These are phyloP conservation scores for Zygoascus flipseniorum DNA, from an alignment of 805 yeast genomes.

Conservation along the genomic window DNA sequence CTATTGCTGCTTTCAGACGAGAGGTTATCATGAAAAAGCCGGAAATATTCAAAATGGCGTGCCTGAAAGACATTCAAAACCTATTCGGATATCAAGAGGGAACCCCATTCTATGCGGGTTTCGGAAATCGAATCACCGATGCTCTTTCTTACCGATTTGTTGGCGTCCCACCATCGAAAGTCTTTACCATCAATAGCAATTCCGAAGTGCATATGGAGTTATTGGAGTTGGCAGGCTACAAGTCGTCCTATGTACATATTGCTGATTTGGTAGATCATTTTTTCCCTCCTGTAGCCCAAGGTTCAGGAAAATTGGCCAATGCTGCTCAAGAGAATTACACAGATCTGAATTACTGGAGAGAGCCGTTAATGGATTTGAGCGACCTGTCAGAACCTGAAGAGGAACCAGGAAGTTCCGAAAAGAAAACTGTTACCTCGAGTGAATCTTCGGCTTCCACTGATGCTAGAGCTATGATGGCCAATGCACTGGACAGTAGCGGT, in stretches of 20 bases:
- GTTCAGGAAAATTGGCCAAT: conserved; percentile 21
- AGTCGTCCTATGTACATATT: conserved; percentile 77
- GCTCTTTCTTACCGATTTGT: conserved; percentile 91
- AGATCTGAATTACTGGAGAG: conserved; percentile 90
- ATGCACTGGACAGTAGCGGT: neutral
- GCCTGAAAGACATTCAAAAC: conserved; percentile 74
- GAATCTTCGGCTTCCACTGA: neutral
- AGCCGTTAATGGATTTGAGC: conserved; percentile 50
- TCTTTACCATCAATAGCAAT: conserved; percentile 90
- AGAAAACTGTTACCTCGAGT: neutral
- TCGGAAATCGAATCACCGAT: conserved; percentile 94
- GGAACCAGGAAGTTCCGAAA: neutral
- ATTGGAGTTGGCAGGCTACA: conserved; percentile 86
- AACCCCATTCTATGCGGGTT: conserved; percentile 78
- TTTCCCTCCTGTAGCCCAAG: conserved; percentile 69
- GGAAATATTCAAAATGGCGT: conserved; percentile 97
- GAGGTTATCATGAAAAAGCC: conserved; percentile 93
- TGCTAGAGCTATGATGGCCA: neutral
- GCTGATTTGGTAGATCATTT: conserved; percentile 94
- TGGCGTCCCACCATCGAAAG: conserved; percentile 86
- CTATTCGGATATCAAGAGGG: conserved; percentile 46
- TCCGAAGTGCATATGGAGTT: conserved; percentile 98
- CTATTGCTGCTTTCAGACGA: conserved; percentile 87
- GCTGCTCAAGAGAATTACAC: conserved; percentile 36
- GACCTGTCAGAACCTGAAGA: conserved; percentile 23